phyloP scores from a whole-genome alignment of 2,329 filamentous ascomycete genomes.

The Fusarium coffeatum region DNA sequence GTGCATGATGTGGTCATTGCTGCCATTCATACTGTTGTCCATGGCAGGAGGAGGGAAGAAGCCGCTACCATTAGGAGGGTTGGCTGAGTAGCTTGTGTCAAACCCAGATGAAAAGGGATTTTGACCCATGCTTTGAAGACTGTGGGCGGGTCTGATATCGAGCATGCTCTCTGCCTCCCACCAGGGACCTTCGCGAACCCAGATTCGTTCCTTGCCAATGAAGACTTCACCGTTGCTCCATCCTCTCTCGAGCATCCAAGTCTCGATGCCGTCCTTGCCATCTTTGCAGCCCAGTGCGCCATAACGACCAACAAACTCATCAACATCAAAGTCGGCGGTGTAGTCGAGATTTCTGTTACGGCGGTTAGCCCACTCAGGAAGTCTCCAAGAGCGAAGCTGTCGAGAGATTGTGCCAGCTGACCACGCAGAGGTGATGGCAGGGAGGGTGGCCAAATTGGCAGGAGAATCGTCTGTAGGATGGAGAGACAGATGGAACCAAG shows the following conservation, averaged over 20 bases:
- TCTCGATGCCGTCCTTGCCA: conserved; percentile 92
- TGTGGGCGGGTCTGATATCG: conserved; percentile 79
- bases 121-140: conserved; percentile 55
- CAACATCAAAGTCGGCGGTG: conserved; percentile 94
- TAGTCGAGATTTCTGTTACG: conserved; percentile 93
- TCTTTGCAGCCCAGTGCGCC: conserved; percentile 85
- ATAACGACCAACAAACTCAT: conserved; percentile 91
- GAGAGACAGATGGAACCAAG: conserved; percentile 93
- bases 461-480: conserved; percentile 92
- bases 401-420: conserved; percentile 92
- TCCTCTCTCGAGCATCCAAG: conserved; percentile 91
- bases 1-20: conserved; percentile 77
- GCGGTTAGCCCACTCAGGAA: conserved; percentile 96
- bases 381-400: conserved; percentile 90
- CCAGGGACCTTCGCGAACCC: conserved; percentile 95
- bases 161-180: conserved; percentile 98
- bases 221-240: conserved; percentile 99
- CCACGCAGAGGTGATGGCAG: conserved; percentile 84
- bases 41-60: conserved; percentile 76
- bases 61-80: conserved; percentile 72
- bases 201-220: conserved; percentile 89
- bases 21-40: conserved; percentile 71
- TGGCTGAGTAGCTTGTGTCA: conserved; percentile 78
- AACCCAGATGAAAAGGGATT: conserved; percentile 62
- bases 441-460: conserved; percentile 76